phyloP scores from a whole-genome alignment of 495 filamentous ascomycete genomes.

The Annulohypoxylon moriforme region DNA sequence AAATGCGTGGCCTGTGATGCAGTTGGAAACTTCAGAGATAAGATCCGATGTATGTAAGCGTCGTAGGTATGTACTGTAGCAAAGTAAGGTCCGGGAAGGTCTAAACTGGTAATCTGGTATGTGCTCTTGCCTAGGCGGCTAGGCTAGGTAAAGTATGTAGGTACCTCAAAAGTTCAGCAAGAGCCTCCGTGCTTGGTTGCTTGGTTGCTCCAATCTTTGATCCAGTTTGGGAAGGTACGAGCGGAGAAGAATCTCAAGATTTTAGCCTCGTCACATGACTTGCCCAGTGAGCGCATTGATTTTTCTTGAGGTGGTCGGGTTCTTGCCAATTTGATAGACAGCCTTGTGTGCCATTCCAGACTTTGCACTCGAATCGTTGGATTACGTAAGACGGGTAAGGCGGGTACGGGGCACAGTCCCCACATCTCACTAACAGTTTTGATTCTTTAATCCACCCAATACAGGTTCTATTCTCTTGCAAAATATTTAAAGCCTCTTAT shows the following conservation, averaged over 20 bases:
- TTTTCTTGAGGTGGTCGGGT: neutral
- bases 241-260: neutral
- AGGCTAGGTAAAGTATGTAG: neutral
- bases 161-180: neutral
- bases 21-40: neutral
- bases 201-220: slow-evolving; percentile 15
- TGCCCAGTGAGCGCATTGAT: neutral
- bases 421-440: neutral
- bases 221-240: slow-evolving; percentile 10
- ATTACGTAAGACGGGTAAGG: neutral
- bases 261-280: slow-evolving; percentile 11
- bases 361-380: too few species aligned
- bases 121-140: neutral
- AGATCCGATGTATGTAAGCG: slow-evolving; percentile 4
- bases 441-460: neutral
- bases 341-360: neutral
- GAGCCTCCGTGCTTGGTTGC: slow-evolving; percentile 6
- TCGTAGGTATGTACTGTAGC: neutral
- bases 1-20: neutral
- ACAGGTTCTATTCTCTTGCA: neutral
- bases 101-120: neutral
- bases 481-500: neutral
- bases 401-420: neutral
- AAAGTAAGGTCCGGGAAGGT: neutral
- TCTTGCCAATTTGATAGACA: neutral